phyloP scores from a whole-genome alignment of 2,329 filamentous ascomycete species.

The Thielaviopsis cerberus region DNA sequence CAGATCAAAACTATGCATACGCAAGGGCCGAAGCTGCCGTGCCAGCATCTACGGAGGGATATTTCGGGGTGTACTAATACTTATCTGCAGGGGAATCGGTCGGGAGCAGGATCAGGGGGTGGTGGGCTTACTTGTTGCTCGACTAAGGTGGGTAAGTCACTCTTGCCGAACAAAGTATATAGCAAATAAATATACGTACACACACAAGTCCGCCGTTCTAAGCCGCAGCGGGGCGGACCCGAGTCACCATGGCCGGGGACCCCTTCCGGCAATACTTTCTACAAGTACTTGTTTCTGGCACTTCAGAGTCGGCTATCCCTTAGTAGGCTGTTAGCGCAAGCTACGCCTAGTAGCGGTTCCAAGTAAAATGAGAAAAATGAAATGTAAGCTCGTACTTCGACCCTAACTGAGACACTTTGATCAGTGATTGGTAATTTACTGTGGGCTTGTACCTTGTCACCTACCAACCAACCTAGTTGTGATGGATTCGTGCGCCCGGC shows the following conservation, averaged over 20 bases:
- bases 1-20: background rate
- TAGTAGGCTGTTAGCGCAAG: background rate
- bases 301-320: background rate
- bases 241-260: background rate
- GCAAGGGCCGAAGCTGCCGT: background rate
- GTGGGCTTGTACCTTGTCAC: background rate
- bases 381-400: background rate
- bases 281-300: background rate
- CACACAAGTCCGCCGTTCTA: background rate
- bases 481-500: background rate
- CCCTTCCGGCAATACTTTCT: background rate
- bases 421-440: too few species aligned
- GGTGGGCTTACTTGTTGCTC: background rate
- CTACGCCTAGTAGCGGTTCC: background rate
- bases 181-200: background rate
- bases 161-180: background rate
- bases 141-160: background rate
- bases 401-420: background rate
- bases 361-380: background rate
- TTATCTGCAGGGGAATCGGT: background rate
- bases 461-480: background rate
- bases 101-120: background rate
- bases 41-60: background rate
- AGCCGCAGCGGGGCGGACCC: background rate
- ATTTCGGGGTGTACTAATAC: background rate